Base-by-base conservation (phyloP, 148 eudicot genomes). In the Mesembryanthemum crystallinum region DNA sequence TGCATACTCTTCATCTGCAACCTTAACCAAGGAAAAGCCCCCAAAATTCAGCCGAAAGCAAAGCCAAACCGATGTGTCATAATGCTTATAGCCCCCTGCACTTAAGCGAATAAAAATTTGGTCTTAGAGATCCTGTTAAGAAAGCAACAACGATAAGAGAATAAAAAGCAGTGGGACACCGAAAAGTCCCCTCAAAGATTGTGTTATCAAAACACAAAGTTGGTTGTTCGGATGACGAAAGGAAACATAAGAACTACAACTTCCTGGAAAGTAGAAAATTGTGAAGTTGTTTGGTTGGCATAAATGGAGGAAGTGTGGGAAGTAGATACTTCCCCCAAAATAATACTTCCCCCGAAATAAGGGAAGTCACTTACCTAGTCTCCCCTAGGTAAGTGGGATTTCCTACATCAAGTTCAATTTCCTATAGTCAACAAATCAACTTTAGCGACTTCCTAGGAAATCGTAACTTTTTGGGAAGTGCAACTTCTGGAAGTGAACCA, bases 1-100 rank as follows among this genome's bases (percentile, higher is more conserved):
- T 7, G 47, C 63, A 75, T 49, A 59, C 3, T 35, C 39, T 59
- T 64, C 68, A 65, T 73, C 55, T 24, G 14, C 32, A 72, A n/a
- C 39, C 57, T 52, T 67, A n/a, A 37, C 28, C 69, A 8, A 23
- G 73, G 58, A 35, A 68, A 71, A 20, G 39, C 42, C 54, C 30
- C 75, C 30, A 3, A 35, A 25, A 63, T 28, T 66, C 60, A 69
- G 69, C 66, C 23, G 8, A 60, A 30, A 42, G 17, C 77, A 30
- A 45, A 63, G 61, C 77, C 73, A 43, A 57, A 12, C 76, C 4
- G 39, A 55, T 52, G 73, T 9, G 58, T 5, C 24, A 43, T 29
- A 30, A 66, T 10, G 25, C 67, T 20, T 39, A 27, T 54, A 4
- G 33, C 43, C 62, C 62, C 76, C 43, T 43, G 63, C 57, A 76